A percentile compares a stretch with the other conserved stretches of the same genome.
These are phyloP conservation scores for Trichocladium antarcticum DNA, from an alignment of 495 filamentous ascomycete species.

Conservation along the genomic window DNA sequence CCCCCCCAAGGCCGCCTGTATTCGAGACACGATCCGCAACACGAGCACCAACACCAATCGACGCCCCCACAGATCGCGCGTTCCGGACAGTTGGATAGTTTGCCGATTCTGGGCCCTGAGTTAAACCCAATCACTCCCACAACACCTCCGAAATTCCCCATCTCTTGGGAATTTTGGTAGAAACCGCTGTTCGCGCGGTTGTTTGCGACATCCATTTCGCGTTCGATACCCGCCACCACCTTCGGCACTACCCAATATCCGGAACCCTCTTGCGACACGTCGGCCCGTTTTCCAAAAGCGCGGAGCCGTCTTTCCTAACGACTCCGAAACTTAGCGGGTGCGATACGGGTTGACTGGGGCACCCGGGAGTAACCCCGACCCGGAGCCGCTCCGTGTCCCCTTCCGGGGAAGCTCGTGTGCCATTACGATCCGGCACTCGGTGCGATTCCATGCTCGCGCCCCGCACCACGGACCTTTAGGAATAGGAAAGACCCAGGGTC, in stretches of 20 bases:
- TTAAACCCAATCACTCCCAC: slow-evolving; percentile 17
- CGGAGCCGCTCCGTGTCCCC: background rate
- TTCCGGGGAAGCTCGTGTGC: background rate
- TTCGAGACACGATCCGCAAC: slow-evolving; percentile 41
- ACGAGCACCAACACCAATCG: slow-evolving; percentile 9
- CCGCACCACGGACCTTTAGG: background rate
- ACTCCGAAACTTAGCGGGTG: background rate
- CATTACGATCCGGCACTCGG: background rate
- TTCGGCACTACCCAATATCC: background rate
- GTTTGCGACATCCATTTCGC: background rate
- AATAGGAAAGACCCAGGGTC: slow-evolving; percentile 14
- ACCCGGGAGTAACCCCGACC: slow-evolving; percentile 4
- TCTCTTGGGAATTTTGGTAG: slow-evolving; percentile 3
- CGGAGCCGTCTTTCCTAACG: too few species aligned
- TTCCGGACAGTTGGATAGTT: slow-evolving; percentile 1
- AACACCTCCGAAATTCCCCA: background rate
- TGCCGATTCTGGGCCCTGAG: slow-evolving; percentile 8
- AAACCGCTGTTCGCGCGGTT: slow-evolving; percentile 12
- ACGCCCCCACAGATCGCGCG: slow-evolving; percentile 15
- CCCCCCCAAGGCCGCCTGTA: slow-evolving; percentile 13
- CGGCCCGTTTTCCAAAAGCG: too few species aligned
- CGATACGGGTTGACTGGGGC: background rate
- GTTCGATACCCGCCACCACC: background rate
- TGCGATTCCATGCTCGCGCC: background rate
- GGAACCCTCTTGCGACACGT: too few species aligned